Evolutionary conservation across 1,284 basidiomycete species (phyloP), one percentile per base, ranked within the genome.

Genomic region (Puccinia triticina): DNA sequence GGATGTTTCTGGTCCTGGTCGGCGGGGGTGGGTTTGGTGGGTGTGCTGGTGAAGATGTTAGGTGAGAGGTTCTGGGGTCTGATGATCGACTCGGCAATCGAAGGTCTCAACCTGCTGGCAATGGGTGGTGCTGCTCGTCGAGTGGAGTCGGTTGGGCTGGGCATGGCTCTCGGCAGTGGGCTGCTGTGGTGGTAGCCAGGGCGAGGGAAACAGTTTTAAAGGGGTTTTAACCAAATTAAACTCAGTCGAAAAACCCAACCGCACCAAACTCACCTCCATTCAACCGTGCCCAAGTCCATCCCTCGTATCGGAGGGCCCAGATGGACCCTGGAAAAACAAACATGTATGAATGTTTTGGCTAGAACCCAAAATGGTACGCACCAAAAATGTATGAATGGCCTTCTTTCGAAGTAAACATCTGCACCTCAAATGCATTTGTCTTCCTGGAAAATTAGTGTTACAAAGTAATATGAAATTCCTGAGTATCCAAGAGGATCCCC

Each of bases 11-110:
- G n/a, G 69, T 50, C n/a, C 11, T n/a, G 40, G 37, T 71, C 10
- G 59, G 10, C 59, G 48, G 11, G 8, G 48, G 48, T 50, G 3
- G 11, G 11, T 50, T 50, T 50, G 48, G 11, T 61, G 8, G 12
- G 14, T 2, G 10, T 37, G 69, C n/a, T 69, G 69, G 69, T 71
- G 69, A 71, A 71, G 40, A 71, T 40, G 69, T 50, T 71, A 21
- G 43, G 29, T 14, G 69, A 71, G 11, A 48, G 43, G 12, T 26
- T 48, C 43, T 71, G 69, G n/a, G 69, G 69, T 50, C 18, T 48
- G 43, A 71, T 46, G 69, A 71, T 71, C n/a, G 69, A 71, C 29
- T 71, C 2, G n/a, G 69, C 69, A 29, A 71, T 71, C 23, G 69
- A 71, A 29, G 69, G 69, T 23, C 21, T 71, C 14, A 66, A 10